These are phyloP conservation scores for Mytilinidion resinicola DNA, from an alignment of 495 filamentous ascomycete species.

Conservation along the genomic window DNA sequence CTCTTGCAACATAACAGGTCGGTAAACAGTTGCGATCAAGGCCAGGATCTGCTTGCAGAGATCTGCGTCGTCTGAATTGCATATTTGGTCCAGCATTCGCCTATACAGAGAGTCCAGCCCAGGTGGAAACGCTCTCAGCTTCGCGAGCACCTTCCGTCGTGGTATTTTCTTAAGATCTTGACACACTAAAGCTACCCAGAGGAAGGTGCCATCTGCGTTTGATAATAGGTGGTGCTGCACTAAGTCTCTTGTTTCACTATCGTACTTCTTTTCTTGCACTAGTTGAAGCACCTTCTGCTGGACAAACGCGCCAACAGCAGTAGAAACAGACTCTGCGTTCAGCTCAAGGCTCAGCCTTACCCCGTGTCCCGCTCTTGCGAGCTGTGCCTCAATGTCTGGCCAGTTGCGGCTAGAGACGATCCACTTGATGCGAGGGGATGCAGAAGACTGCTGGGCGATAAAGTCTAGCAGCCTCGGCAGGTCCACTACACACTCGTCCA, in stretches of 20 bases:
- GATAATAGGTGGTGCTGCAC: constrained; percentile 16
- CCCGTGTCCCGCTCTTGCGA: constrained; percentile 16
- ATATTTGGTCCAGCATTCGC: constrained; percentile 31
- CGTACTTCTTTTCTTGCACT: constrained; percentile 18
- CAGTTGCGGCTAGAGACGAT: constrained; percentile 36
- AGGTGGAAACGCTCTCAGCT: constrained; percentile 21
- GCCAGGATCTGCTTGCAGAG: constrained; percentile 6
- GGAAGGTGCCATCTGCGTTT: constrained; percentile 28
- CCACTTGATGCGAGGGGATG: constrained; percentile 32
- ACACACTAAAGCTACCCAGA: too few relatives aligned
- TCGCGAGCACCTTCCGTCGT: not conserved
- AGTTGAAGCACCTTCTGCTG: constrained; percentile 26
- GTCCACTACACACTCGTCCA: not conserved
- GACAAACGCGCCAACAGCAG: constrained; percentile 28
- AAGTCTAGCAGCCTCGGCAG: not conserved
- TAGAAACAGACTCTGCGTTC: constrained; percentile 24
- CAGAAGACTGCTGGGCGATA: not conserved
- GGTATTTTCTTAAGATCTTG: constrained; percentile 15
- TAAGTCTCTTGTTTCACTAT: constrained; percentile 6
- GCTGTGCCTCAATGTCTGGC: constrained; percentile 30
- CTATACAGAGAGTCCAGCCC: constrained; percentile 30
- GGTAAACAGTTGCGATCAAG: not conserved
- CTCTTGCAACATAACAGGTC: not conserved
- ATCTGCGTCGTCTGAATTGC: constrained; percentile 25
- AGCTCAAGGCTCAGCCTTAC: constrained; percentile 32